These are phyloP conservation scores for Coniella vitis DNA, from an alignment of 2,329 filamentous ascomycete genomes.

Conservation along the genomic window DNA sequence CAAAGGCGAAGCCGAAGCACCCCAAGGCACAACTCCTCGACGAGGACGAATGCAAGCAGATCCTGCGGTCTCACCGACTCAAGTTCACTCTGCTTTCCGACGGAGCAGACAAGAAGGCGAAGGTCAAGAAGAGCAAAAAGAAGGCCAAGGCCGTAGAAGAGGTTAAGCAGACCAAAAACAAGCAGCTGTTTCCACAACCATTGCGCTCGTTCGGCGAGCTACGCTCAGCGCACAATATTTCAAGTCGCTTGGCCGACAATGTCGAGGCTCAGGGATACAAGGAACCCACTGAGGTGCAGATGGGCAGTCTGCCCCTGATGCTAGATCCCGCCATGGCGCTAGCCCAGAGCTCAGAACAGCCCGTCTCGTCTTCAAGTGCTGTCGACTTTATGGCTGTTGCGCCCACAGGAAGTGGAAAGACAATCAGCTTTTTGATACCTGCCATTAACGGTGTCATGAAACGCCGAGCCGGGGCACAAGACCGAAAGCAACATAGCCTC, in stretches of 20 bases:
- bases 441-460: constrained; percentile 69
- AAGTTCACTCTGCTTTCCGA: constrained; percentile 72
- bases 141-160: constrained; percentile 43
- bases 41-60: constrained; percentile 64
- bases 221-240: constrained; percentile 63
- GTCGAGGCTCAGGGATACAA: constrained; percentile 77
- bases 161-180: constrained; percentile 46
- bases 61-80: constrained; percentile 73
- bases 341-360: constrained; percentile 27
- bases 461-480: constrained; percentile 36
- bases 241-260: constrained; percentile 68
- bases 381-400: constrained; percentile 83
- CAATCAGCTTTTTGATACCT: constrained; percentile 84
- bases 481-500: constrained; percentile 44
- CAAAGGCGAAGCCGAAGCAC: constrained; percentile 19
- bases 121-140: constrained; percentile 41
- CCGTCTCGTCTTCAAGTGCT: constrained; percentile 26
- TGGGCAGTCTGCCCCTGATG: constrained; percentile 76
- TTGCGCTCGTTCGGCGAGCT: constrained; percentile 71
- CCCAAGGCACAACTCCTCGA: constrained; percentile 40
- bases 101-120: constrained; percentile 41
- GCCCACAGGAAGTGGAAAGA: constrained; percentile 95
- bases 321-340: constrained; percentile 51
- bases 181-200: constrained; percentile 69
- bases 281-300: constrained; percentile 87